Evolutionary conservation across 106 monocot species (phyloP).

Genomic region (Xerophyta viscosa): DNA sequence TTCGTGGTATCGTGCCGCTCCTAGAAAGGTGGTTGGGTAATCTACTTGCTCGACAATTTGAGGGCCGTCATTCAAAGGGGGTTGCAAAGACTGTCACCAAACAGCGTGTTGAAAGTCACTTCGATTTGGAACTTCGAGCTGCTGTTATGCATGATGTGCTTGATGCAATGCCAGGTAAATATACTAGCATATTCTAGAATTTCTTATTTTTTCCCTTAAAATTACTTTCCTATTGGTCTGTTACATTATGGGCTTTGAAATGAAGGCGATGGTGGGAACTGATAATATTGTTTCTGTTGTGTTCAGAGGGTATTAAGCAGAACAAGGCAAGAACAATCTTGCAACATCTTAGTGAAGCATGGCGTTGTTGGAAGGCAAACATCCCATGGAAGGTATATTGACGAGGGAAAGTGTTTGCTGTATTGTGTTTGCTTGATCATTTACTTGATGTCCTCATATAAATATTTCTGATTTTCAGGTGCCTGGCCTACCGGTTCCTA

Average conservation of each 20-base stretch:
- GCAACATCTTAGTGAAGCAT: slow-evolving; percentile 99
- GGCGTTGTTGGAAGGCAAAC: slow-evolving; percentile 99
- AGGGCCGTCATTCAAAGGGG: slow-evolving; percentile 98
- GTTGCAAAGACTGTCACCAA: slow-evolving; percentile 99
- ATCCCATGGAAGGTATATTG: slow-evolving; percentile 95
- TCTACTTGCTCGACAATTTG: slow-evolving; percentile 94
- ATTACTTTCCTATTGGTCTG: too few relatives aligned
- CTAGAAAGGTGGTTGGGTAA: slow-evolving; percentile 98
- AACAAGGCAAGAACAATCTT: slow-evolving; percentile 98
- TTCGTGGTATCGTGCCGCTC: slow-evolving; percentile 96
- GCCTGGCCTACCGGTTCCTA: slow-evolving; percentile 92
- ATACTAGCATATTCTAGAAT: not conserved
- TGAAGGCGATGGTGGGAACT: too few relatives aligned
- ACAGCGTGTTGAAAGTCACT: slow-evolving; percentile 97
- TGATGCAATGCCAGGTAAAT: slow-evolving; percentile 98
- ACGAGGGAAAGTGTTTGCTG: not conserved
- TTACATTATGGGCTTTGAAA: too few relatives aligned
- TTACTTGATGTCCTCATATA: not conserved
- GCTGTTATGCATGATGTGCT: slow-evolving; percentile 99
- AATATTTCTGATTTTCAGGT: slow-evolving; percentile 47
- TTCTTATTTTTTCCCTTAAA: too few relatives aligned
- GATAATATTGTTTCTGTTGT: too few relatives aligned
- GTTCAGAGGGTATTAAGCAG: slow-evolving; percentile 99
- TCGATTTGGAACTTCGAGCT: slow-evolving; percentile 98
- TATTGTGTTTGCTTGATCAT: not conserved